Evolutionary conservation across 2,329 filamentous ascomycete species (phyloP), one percentile per base, ranked within the genome.

Genomic region (Colletotrichum sp.): DNA sequence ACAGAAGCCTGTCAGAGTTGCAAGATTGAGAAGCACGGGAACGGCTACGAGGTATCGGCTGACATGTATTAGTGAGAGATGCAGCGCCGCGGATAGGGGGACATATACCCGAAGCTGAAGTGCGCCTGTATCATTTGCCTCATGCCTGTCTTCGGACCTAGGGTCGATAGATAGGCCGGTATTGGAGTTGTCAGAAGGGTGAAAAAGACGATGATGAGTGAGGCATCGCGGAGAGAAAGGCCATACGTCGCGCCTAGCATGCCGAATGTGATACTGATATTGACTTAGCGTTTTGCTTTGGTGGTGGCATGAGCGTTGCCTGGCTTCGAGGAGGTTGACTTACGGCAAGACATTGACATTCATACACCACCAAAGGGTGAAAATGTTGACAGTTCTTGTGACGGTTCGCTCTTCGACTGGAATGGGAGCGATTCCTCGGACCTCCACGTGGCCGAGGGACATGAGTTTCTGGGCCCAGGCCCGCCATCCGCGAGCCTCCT

Each of bases 161-260:
- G 82, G 0, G 83, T 86, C 8, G 84, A 84, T 59, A 88, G 77
- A 64, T 84, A 87, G 3, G 86, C 86, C 14, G 86, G 83, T 0
- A 76, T 63, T 21, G 85, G 83, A 4, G 86, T 76, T 1, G 84
- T 83, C 7, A 87, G 62, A 8, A 88, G 77, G 8, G 81, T 84
- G 80, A 89, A 88, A 81, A 89, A 89, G 8, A 89, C 76, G 62
- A 88, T 88, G 9, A 87, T 81, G 6, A 89, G 81, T 1, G 86
- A 82, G n/a, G 83, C 81, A 69, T 87, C 84, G 67, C 85, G 81
- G 5, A 89, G 81, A 62, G 83, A 83, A 8, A 89, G 81, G 1
- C 86, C 86, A 26, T 78, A 81, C 36, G 85, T 85, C 21, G 87
- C 86, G 5, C 87, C 87, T 14, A 85, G 81, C 83, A 88, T 88